Percentiles rank a stretch among this genome's conserved stretches.
Evolutionary conservation across 176 grass and related monocot genomes (phyloP).

Genomic region (Paspalum vaginatum): DNA sequence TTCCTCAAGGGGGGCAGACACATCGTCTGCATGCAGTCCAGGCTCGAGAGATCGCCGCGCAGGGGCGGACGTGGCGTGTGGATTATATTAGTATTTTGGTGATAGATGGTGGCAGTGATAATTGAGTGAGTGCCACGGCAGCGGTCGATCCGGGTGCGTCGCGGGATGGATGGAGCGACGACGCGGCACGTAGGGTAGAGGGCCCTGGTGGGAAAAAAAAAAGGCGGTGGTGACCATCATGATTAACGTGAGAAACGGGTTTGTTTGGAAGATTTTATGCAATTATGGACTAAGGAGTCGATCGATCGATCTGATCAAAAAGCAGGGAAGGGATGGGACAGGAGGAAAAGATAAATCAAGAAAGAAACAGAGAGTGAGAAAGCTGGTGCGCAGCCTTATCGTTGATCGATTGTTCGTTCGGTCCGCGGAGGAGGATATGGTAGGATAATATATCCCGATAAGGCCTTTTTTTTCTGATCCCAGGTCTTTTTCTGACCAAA

Average conservation of each 20-base stretch:
- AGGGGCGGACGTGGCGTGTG: background rate
- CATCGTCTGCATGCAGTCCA: too few relatives aligned
- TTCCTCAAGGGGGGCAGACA: too few relatives aligned
- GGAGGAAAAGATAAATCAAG: background rate
- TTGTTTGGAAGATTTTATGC: background rate
- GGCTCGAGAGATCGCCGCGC: too few relatives aligned
- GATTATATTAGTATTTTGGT: background rate
- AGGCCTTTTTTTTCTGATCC: background rate
- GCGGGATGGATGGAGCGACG: background rate
- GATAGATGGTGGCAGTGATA: too few relatives aligned
- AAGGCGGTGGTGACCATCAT: background rate
- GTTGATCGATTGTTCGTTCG: background rate
- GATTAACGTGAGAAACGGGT: conserved; percentile 21
- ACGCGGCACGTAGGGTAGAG: conserved; percentile 23
- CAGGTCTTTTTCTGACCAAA: background rate
- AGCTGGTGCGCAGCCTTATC: conserved; percentile 46
- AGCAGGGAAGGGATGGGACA: background rate
- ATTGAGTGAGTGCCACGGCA: conserved; percentile 30
- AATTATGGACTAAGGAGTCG: too few relatives aligned
- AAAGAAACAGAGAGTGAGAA: background rate
- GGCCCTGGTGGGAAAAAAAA: background rate
- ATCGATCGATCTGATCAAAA: too few relatives aligned
- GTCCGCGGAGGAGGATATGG: conserved; percentile 3
- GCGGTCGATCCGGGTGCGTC: conserved; percentile 9
- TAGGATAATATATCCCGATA: conserved; percentile 28